Evolutionary conservation across 2,329 filamentous ascomycete species (phyloP).

Genomic region (Emmonsia crescens): DNA sequence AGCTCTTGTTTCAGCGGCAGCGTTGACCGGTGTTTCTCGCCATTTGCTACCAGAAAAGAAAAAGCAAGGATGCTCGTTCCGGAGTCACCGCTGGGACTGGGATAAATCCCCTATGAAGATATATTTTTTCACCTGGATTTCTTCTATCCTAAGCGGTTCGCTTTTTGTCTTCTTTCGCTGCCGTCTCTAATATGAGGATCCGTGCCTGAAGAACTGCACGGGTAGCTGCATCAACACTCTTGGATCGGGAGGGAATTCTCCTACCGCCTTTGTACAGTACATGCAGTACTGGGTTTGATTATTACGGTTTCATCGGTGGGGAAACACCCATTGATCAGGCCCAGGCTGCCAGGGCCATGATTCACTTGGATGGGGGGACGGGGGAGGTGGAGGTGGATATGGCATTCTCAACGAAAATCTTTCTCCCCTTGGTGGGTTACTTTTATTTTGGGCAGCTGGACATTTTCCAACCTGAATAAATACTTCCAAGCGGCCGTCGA

Average conservation of each 20-base stretch:
- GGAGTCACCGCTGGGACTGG: background rate
- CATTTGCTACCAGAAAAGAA: background rate
- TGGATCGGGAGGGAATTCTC: background rate
- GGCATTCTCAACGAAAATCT: background rate
- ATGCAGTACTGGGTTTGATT: background rate
- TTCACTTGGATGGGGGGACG: background rate
- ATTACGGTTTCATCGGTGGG: background rate
- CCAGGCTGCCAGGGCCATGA: background rate
- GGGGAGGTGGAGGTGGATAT: background rate
- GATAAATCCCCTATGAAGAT: background rate
- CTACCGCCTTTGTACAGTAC: background rate
- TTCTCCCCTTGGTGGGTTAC: background rate
- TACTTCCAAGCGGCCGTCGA: background rate
- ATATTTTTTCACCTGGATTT: background rate
- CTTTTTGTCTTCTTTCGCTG: background rate
- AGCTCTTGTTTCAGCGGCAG: too few relatives aligned
- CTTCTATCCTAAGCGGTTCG: background rate
- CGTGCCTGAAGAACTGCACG: background rate
- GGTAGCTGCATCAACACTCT: background rate
- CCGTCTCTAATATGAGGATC: background rate
- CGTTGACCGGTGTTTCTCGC: background rate
- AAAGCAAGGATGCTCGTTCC: background rate
- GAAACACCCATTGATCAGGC: background rate
- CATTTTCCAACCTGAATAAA: background rate
- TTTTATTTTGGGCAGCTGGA: background rate